phyloP scores from a whole-genome alignment of 2,329 filamentous ascomycete species.

The Fusarium tanahbumbuense region DNA sequence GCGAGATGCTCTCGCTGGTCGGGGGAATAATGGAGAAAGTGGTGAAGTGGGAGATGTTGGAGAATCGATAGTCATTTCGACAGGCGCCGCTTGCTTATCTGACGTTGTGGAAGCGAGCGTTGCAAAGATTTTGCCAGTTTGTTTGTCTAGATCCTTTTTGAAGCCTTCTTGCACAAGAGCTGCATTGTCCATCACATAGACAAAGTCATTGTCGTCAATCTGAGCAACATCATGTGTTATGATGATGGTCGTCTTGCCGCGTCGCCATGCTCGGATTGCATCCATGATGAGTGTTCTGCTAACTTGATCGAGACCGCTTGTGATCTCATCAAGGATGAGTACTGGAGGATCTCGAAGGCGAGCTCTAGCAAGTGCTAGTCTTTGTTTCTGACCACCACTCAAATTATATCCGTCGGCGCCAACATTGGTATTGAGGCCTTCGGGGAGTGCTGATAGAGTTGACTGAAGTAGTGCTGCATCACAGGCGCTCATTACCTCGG shows the following conservation, averaged over 20 bases:
- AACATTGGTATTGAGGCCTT: constrained; percentile 77
- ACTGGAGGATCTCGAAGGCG: constrained; percentile 81
- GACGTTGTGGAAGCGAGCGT: constrained; percentile 49
- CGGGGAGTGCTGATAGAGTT: constrained; percentile 73
- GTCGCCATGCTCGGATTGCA: constrained; percentile 80
- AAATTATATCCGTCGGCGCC: constrained; percentile 76
- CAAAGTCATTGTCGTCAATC: constrained; percentile 77
- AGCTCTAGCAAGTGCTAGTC: constrained; percentile 83
- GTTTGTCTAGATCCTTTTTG: constrained; percentile 63
- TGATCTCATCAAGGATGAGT: constrained; percentile 88
- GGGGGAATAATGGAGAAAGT: constrained; percentile 15
- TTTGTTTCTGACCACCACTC: constrained; percentile 87
- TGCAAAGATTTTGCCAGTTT: constrained; percentile 60
- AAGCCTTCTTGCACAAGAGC: constrained; percentile 76
- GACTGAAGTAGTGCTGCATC: constrained; percentile 75
- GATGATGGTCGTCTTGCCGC: constrained; percentile 86
- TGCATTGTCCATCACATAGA: constrained; percentile 82
- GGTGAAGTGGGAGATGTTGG: constrained; percentile 20
- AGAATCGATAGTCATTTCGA: constrained; percentile 33
- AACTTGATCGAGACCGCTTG: constrained; percentile 83
- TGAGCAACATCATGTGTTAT: constrained; percentile 91
- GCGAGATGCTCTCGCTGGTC: constrained; percentile 18
- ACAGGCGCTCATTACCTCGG: constrained; percentile 71
- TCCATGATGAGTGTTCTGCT: constrained; percentile 77
- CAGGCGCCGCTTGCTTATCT: constrained; percentile 3